phyloP scores from a whole-genome alignment of 305 asterid genomes.

The Fraxinus angustifolia region DNA sequence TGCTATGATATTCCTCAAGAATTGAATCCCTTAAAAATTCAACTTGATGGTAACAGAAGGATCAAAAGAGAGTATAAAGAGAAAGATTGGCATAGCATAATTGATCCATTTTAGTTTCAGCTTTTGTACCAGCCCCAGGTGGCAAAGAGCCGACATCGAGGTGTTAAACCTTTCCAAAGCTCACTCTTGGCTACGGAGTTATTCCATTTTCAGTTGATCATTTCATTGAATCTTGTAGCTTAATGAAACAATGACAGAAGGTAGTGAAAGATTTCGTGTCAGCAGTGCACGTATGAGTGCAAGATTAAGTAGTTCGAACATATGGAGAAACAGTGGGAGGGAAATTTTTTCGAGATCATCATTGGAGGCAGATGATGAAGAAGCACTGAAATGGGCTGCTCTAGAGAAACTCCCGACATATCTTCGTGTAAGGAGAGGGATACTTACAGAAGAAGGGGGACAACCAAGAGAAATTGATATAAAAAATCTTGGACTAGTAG shows the following conservation, averaged over 20 bases:
- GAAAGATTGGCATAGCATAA: conserved; percentile 1
- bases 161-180: neutral
- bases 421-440: conserved; percentile 68
- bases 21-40: conserved; percentile 32
- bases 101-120: conserved; percentile 12
- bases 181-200: neutral
- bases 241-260: conserved; percentile 52
- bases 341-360: conserved; percentile 70
- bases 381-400: conserved; percentile 91
- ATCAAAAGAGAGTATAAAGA: conserved; percentile 18
- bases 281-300: conserved; percentile 75
- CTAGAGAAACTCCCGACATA: conserved; percentile 76
- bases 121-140: conserved; percentile 1
- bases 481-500: conserved; percentile 56
- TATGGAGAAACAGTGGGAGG: conserved; percentile 75
- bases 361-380: conserved; percentile 72
- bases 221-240: neutral
- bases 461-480: conserved; percentile 59
- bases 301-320: conserved; percentile 63
- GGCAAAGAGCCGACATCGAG: neutral
- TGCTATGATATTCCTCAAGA: conserved; percentile 28
- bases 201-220: neutral
- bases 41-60: conserved; percentile 21
- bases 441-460: conserved; percentile 61
- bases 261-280: conserved; percentile 48